These are phyloP conservation scores for Fusarium algeriense DNA, from an alignment of 2,329 filamentous ascomycete genomes.

Conservation along the genomic window DNA sequence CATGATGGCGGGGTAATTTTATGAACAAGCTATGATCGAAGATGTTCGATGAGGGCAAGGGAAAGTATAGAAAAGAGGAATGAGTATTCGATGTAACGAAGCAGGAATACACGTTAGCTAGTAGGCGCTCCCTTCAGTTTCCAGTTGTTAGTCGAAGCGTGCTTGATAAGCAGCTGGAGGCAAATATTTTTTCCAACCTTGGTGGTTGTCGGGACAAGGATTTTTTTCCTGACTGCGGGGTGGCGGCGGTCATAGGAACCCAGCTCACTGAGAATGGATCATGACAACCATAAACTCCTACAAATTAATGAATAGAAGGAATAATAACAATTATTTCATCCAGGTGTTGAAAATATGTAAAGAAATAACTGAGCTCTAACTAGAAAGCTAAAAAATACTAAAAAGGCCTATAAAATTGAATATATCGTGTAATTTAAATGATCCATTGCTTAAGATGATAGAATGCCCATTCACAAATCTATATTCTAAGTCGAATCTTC, in stretches of 20 bases:
- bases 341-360: too few relatives aligned
- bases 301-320: neutral
- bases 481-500: neutral
- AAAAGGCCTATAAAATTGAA: neutral
- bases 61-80: neutral
- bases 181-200: slow-evolving; percentile 36
- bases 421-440: too few relatives aligned
- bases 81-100: neutral
- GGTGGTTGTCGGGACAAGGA: slow-evolving; percentile 35
- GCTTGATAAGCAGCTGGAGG: slow-evolving; percentile 47
- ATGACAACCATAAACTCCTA: neutral
- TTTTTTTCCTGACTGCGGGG: slow-evolving; percentile 48
- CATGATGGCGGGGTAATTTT: slow-evolving; percentile 49
- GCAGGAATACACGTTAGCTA: neutral
- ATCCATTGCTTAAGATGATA: too few relatives aligned
- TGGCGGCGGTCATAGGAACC: slow-evolving; percentile 39
- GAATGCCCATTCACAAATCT: too few relatives aligned
- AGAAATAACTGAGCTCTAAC: neutral
- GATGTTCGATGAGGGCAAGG: neutral
- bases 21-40: neutral
- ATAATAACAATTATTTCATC: neutral
- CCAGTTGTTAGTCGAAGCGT: slow-evolving; percentile 37
- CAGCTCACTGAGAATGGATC: slow-evolving; percentile 14
- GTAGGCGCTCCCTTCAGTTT: slow-evolving; percentile 10
- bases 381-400: neutral